Evolutionary conservation across 2,329 filamentous ascomycete genomes (phyloP).

Genomic region (Xylariomycetidae sp.): DNA sequence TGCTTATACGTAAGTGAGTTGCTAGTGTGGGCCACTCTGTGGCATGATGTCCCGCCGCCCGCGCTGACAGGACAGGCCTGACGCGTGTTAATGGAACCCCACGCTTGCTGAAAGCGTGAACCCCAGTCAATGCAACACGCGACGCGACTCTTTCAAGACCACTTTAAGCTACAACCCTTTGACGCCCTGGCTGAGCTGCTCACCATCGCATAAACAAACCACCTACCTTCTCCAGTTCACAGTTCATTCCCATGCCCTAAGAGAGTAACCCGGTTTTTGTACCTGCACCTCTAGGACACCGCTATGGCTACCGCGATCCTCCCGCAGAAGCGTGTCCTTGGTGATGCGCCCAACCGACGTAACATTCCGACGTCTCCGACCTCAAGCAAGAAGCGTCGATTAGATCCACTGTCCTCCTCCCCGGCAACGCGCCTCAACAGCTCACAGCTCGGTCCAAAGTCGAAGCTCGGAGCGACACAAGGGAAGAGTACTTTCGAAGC

Average conservation of each 20-base stretch:
- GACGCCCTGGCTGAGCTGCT: conserved; percentile 2
- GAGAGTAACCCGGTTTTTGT: no score
- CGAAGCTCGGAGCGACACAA: conserved; percentile 65
- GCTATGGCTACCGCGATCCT: conserved; percentile 46
- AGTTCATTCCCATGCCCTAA: no score
- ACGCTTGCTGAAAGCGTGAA: no score
- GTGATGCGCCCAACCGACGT: conserved; percentile 59
- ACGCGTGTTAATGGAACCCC: conserved; percentile 14
- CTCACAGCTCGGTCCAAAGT: conserved; percentile 56
- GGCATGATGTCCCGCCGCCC: no score
- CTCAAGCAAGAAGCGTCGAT: conserved; percentile 74
- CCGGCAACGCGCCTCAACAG: conserved; percentile 53
- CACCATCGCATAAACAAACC: conserved; percentile 1
- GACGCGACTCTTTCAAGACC: conserved; percentile 16
- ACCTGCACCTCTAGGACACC: conserved; percentile 8
- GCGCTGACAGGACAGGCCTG: no score
- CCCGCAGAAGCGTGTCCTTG: conserved; percentile 68
- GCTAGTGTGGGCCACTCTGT: no score
- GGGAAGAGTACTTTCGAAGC: conserved; percentile 89
- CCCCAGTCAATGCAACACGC: conserved; percentile 13
- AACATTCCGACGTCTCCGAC: conserved; percentile 53
- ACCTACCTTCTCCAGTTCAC: conserved; percentile 1
- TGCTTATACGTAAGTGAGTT: no score
- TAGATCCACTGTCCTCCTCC: conserved; percentile 57
- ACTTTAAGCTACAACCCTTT: conserved; percentile 11